Evolutionary conservation across 805 yeast species (phyloP), one percentile per base, ranked within the genome.

Genomic region (Starmerella vitae): DNA sequence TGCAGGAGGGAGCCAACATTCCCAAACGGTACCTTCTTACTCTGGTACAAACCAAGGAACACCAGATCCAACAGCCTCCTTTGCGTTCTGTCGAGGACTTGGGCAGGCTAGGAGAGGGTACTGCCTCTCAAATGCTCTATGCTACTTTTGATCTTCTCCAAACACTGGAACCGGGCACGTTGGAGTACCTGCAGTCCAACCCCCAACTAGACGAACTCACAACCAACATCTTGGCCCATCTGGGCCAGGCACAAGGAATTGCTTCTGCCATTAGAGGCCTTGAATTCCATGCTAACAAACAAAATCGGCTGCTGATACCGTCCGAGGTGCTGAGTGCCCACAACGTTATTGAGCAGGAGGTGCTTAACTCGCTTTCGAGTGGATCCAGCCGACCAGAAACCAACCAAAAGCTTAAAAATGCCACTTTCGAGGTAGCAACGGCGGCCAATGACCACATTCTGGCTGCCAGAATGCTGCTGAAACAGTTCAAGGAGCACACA

Each of bases 71-170:
- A 20, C 64, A 65, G 31, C 64, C 64, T 7, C 61, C 66, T 22
- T 68, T 76, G 36, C 59, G 65, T 9, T 61, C 63, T 6, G 52
- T 70, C 2, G 76, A 76, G 31, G 72, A 70, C 30, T 65, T 83
- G 45, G 78, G 85, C 36, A 69, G 82, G 1, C 76, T 70, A 51
- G 93, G 93, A 1, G 93, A 83, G 57, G 91, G 88, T 1, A 71
- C 78, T 0, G 68, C 68, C 49, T 78, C 93, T 1, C 91, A 80
- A 55, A 60, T 79, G 50, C 76, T 76, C 50, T 82, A 83, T 49
- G 53, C 53, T 1, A 38, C 44, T 6, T 36, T 49, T 3, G 55
- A 51, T 21, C 40, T 45, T 40, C 59, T 76, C 13, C 64, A 74
- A 7, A 83, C 76, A 49, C 73, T 74, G 4, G 58, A 74, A 13